phyloP scores from a whole-genome alignment of 2,329 filamentous ascomycete species.

The Hymenoscyphus linearis region DNA sequence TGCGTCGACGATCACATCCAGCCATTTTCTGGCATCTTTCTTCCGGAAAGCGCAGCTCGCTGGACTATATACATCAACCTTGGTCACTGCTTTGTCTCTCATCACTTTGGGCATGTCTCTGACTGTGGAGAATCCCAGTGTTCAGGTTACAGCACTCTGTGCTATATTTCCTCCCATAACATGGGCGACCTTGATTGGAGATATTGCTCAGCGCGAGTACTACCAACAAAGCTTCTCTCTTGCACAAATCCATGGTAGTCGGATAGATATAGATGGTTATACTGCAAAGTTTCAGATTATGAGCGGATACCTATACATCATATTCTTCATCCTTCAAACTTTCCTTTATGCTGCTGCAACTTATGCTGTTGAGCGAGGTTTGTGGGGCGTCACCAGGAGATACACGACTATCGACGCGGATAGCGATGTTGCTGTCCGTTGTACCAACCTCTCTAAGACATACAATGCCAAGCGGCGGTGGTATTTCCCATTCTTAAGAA shows the following conservation, averaged over 20 bases:
- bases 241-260: constrained; percentile 32
- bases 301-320: constrained; percentile 50
- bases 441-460: constrained; percentile 22
- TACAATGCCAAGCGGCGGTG: constrained; percentile 22
- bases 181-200: constrained; percentile 22
- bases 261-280: neutral
- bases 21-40: constrained; percentile 50
- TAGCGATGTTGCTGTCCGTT: constrained; percentile 25
- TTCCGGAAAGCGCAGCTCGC: constrained; percentile 60
- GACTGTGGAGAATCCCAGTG: neutral
- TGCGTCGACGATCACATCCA: constrained; percentile 17
- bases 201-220: constrained; percentile 22
- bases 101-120: constrained; percentile 47
- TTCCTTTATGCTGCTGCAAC: constrained; percentile 52
- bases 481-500: constrained; percentile 25
- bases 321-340: constrained; percentile 55
- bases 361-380: constrained; percentile 50
- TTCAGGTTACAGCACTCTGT: constrained; percentile 16
- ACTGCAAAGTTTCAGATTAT: constrained; percentile 55
- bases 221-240: constrained; percentile 42
- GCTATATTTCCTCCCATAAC: constrained; percentile 22
- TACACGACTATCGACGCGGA: constrained; percentile 24
- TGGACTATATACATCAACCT: constrained; percentile 56
- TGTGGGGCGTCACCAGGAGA: constrained; percentile 45
- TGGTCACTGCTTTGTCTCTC: constrained; percentile 53